Base-by-base conservation (phyloP, 2,329 filamentous ascomycete genomes). In the Talaromyces islandicus region DNA sequence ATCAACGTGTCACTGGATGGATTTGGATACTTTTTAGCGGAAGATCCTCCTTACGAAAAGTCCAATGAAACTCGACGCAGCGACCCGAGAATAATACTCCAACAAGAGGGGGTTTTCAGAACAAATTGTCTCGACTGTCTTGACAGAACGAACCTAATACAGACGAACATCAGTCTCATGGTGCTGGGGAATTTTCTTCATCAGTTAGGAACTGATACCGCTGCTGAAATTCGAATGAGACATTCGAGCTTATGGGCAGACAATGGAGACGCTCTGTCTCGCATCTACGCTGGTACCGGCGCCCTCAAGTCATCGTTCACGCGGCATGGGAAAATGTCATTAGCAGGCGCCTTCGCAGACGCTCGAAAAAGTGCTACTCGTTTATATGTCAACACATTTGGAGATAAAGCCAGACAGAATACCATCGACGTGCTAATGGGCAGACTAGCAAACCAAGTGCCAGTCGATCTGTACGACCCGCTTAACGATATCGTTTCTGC, bases 41-140 rank as follows among this genome's bases (percentile, higher is more conserved):
- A 96, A 69, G 87, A 92, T 62, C 78, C 83, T 21, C 52, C 27
- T 25, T 24, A 52, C 14, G 52, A 56, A 56, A 53, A 56, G 32
- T 53, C 19, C 25, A 10, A 32, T 55, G 77, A 82, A 30, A 57
- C 56, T 14, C 69, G 74, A 24, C 64, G 65, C 53, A 74, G 61
- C 58, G 74, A 76, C 60, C 77, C 81, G 3, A 83, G 89, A 7
- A 86, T 91, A 1, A 84, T 96, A 24, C 78, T 97, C 56, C 91
- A 96, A 71, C 94, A 99, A 75, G 91, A 96, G 71, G 93, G 94
- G n/a, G 85, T 96, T 6, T 97, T 97, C 73, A 85, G 93, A 63
- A 96, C 92, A 4, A 99, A 99, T 69, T 99, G 94, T 72, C 81
- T 99, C 27, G 94, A 99, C 73, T 99, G 94, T 71, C 80, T 99